Percentiles rank a stretch among this genome's conserved stretches.
phyloP scores from a whole-genome alignment of 805 yeast species.

The Barnettozyma californica region DNA sequence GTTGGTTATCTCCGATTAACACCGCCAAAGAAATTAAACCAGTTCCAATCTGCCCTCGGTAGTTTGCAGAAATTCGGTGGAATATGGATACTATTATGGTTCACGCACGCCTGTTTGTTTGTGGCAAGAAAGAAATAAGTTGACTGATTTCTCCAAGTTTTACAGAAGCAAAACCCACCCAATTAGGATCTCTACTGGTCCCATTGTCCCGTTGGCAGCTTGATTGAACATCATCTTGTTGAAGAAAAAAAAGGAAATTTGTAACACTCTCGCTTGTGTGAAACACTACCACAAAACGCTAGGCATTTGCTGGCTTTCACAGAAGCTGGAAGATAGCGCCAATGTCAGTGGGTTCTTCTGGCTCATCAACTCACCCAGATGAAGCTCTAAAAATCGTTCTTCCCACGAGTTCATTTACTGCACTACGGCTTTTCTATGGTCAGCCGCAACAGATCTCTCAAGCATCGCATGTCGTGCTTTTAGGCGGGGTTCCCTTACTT shows the following conservation, averaged over 20 bases:
- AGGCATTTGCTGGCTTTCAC: too few species aligned
- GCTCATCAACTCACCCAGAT: neutral
- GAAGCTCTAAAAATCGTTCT: conserved; percentile 19
- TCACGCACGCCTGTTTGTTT: too few species aligned
- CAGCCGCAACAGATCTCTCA: conserved; percentile 42
- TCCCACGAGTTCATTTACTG: conserved; percentile 55
- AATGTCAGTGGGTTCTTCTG: neutral
- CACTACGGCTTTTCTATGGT: conserved; percentile 52
- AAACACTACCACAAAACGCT: too few species aligned
- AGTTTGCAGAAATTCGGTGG: neutral
- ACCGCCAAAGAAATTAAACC: too few species aligned
- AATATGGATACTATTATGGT: too few species aligned
- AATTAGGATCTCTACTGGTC: too few species aligned
- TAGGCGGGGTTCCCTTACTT: conserved; percentile 55
- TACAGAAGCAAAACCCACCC: too few species aligned
- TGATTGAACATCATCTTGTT: too few species aligned
- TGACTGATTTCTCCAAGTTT: too few species aligned
- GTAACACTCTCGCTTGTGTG: too few species aligned
- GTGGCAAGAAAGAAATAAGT: neutral
- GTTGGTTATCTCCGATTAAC: neutral
- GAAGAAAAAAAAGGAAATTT: too few species aligned
- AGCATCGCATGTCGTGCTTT: conserved; percentile 41
- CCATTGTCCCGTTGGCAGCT: too few species aligned
- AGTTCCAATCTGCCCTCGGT: neutral
- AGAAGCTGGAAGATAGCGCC: neutral